Percentiles rank a stretch among this genome's conserved stretches.
Conservation (phyloP, 345 rosid species). For the Salix koriyanagi region DNA sequence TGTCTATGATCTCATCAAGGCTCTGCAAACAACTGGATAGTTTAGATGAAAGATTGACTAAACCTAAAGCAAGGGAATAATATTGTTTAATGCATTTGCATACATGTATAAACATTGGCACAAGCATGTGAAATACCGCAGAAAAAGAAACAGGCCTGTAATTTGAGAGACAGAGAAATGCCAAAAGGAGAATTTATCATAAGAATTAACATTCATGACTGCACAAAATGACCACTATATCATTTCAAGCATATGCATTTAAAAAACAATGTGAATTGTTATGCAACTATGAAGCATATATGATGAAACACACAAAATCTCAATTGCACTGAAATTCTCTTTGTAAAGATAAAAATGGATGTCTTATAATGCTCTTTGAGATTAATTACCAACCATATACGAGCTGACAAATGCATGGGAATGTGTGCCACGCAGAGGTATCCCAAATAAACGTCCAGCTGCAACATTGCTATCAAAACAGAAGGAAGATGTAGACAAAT, state of each 20-base stretch:
- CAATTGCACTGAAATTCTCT: not conserved
- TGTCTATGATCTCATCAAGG: conserved; percentile 78
- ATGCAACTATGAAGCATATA: not conserved
- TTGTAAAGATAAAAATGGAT: not conserved
- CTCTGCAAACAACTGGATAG: conserved; percentile 46
- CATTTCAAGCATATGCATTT: not conserved
- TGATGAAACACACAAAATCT: not conserved
- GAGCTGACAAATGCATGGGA: conserved; percentile 99
- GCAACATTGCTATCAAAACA: conserved; percentile 72
- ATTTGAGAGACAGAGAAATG: not conserved
- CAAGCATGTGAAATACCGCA: not conserved
- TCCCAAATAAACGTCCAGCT: conserved; percentile 84
- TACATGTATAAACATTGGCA: not conserved
- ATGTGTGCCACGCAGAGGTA: conserved; percentile 95
- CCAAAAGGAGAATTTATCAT: not conserved
- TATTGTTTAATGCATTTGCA: not conserved
- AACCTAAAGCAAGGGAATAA: conserved; percentile 3
- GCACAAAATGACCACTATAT: not conserved
- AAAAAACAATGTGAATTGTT: not conserved
- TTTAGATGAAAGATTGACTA: conserved; percentile 11
- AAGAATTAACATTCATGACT: not conserved
- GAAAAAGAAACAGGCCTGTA: not conserved
- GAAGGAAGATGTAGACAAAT: not conserved
- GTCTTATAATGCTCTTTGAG: not conserved
- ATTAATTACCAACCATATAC: conserved; percentile 64